These are phyloP conservation scores for Tremella mesenterica DNA, from an alignment of 768 basidiomycete species.

Conservation along the genomic window DNA sequence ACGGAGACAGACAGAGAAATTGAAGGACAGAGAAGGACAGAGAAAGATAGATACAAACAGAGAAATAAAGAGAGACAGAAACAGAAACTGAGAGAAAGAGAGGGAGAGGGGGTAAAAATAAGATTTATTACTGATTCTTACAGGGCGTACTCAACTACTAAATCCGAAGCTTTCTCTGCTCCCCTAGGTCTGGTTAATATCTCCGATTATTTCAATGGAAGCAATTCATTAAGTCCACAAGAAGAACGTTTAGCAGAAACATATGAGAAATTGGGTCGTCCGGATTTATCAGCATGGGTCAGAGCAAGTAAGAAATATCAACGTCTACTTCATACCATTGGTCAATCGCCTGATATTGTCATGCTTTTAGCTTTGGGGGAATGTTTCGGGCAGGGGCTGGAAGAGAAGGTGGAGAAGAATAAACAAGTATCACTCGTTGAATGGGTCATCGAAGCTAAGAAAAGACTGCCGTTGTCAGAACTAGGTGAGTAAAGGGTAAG, in stretches of 20 bases:
- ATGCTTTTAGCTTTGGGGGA: not conserved
- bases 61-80: too few species aligned
- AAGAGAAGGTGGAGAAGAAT: too few species aligned
- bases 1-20: too few species aligned
- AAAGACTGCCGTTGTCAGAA: too few species aligned
- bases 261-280: not conserved
- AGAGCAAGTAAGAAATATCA: not conserved
- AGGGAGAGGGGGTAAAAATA: not conserved
- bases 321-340: not conserved
- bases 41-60: too few species aligned
- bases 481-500: too few species aligned
- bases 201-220: not conserved
- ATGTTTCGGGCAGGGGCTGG: too few species aligned
- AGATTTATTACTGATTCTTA: not conserved
- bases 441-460: too few species aligned
- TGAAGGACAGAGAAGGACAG: too few species aligned
- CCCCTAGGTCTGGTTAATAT: not conserved
- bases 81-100: not conserved
- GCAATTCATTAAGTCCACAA: not conserved
- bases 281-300: not conserved
- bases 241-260: not conserved
- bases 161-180: constrained; percentile 9
- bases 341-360: not conserved
- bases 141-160: constrained; percentile 4
- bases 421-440: too few species aligned